Conservation (phyloP, 2,329 filamentous ascomycete species). For the Fusarium falciforme region DNA sequence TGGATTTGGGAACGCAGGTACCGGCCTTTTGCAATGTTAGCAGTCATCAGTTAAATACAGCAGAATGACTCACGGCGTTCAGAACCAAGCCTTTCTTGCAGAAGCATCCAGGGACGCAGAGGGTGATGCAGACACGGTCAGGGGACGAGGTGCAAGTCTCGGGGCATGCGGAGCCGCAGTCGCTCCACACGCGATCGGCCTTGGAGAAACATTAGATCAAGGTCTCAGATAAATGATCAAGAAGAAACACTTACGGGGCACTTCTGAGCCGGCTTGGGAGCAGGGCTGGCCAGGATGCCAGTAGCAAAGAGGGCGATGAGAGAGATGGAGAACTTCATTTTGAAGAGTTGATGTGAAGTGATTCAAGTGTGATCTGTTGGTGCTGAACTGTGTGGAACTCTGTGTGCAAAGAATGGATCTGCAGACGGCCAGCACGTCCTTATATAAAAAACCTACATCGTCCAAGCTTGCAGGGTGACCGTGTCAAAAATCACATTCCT, state of each 20-base stretch:
- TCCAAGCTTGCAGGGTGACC: not conserved
- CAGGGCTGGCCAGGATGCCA: constrained; percentile 3
- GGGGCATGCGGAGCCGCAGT: constrained; percentile 4
- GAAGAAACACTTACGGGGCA: not conserved
- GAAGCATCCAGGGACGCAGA: constrained; percentile 7
- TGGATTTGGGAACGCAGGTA: not conserved
- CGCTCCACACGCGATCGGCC: not conserved
- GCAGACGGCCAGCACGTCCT: not conserved
- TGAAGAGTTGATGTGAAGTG: not conserved
- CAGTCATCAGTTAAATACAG: not conserved
- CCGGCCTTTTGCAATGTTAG: not conserved
- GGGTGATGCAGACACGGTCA: not conserved
- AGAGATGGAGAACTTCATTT: constrained; percentile 9
- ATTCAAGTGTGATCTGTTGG: not conserved
- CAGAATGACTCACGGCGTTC: not conserved
- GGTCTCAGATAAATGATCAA: not conserved
- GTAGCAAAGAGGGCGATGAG: not conserved
- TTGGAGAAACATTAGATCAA: not conserved
- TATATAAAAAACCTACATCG: not conserved
- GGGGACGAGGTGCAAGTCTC: not conserved
- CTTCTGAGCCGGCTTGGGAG: not conserved
- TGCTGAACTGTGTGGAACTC: not conserved
- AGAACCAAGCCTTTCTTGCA: not conserved
- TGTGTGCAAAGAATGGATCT: not conserved
- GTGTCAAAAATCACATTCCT: not conserved